Percentiles rank a stretch among this genome's conserved stretches.
phyloP scores from a whole-genome alignment of 2,329 filamentous ascomycete species.

The Alternaria novae-zelandiae region DNA sequence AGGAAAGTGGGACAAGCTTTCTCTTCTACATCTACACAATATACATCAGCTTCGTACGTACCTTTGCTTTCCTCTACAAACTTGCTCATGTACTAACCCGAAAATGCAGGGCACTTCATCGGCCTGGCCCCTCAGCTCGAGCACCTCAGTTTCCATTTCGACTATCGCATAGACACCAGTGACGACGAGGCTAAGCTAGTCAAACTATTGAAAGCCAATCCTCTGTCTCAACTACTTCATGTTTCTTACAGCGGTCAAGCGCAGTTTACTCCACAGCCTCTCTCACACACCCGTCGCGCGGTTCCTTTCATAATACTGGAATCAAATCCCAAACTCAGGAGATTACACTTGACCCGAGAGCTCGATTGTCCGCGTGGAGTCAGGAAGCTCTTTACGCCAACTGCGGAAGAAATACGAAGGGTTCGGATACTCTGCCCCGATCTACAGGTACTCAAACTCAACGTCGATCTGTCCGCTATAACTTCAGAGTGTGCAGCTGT shows the following conservation, averaged over 20 bases:
- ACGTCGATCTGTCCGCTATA: background rate
- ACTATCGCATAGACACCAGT: background rate
- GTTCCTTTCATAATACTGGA: background rate
- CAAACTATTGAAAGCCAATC: background rate
- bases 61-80: background rate
- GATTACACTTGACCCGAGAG: background rate
- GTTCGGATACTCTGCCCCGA: background rate
- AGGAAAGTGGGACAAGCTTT: slow-evolving; percentile 2
- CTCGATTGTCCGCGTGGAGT: background rate
- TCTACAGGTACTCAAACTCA: background rate
- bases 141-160: background rate
- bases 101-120: background rate
- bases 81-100: background rate
- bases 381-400: background rate
- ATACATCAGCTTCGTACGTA: background rate
- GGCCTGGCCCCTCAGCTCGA: background rate
- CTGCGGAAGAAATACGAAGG: background rate
- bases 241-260: background rate
- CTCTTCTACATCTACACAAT: background rate
- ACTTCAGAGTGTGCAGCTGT: background rate
- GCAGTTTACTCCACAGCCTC: background rate
- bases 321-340: background rate
- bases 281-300: background rate
- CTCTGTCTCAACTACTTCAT: background rate
- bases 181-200: background rate